Percentiles rank a stretch among this genome's conserved stretches.
Conservation (phyloP, 2,329 filamentous ascomycete species). For the Sporothrix humicola region DNA sequence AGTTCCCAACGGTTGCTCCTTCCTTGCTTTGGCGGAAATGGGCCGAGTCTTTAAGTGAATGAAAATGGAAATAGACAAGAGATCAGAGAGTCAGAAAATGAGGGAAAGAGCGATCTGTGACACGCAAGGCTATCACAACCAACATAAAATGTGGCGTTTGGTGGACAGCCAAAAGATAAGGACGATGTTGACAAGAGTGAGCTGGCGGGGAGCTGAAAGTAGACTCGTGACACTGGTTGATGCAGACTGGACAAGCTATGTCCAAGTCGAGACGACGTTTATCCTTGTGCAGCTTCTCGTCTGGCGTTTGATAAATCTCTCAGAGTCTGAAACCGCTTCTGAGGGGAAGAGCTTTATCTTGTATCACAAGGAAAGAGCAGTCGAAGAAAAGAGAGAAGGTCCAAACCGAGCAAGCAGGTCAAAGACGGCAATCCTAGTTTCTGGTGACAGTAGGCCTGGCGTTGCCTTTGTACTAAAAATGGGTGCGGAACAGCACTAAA, state of each 20-base stretch:
- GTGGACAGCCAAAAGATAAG: constrained; percentile 6
- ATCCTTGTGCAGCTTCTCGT: neutral
- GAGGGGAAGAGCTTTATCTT: neutral
- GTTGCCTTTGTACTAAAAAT: constrained; percentile 5
- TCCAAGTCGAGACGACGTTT: neutral
- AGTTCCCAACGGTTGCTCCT: neutral
- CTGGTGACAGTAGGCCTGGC: neutral
- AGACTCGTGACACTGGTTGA: neutral
- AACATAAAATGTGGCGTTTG: neutral
- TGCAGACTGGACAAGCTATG: neutral
- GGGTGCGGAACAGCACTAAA: neutral
- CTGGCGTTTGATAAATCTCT: neutral
- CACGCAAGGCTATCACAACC: neutral
- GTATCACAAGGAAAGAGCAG: neutral
- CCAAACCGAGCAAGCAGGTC: constrained; percentile 6
- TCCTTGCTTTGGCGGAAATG: neutral
- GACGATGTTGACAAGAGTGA: neutral
- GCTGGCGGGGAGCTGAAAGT: constrained; percentile 16
- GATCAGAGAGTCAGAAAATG: neutral
- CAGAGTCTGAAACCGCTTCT: neutral
- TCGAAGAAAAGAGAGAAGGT: neutral
- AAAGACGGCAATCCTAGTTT: neutral
- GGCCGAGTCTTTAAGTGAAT: neutral
- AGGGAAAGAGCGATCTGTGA: constrained; percentile 13
- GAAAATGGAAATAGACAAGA: constrained; percentile 7